Base-by-base conservation (phyloP, 441 rosid species). In the Capsella rubella region DNA sequence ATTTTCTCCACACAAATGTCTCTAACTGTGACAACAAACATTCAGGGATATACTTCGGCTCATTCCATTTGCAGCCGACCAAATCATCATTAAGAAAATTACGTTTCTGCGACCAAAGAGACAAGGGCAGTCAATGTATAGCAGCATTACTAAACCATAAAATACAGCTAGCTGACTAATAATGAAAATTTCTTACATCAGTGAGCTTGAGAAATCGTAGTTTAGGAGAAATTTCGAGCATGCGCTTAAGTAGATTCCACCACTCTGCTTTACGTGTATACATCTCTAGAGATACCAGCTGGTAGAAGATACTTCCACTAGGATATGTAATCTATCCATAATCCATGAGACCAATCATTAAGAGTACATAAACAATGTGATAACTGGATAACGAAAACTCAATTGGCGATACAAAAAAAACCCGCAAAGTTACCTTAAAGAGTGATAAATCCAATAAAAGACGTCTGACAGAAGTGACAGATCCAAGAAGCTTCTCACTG, bases 141-240 rank as follows among this genome's bases (percentile, higher is more conserved):
- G 7, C 8, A 32, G 0, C 8, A 32, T 21, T 21, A 21, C 8
- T 32, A 37, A 3, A 37, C 40, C 12, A 10, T 9, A 31, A 4
- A 31, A 31, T 31, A 31, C 14, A 43, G 47, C 15, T 13, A 13
- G 47, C 15, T 14, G 47, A 14, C 47, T 14, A 14, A 43, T 43
- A 14, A 43, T 14, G 7, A 43, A 43, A 43, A 27, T 7, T 11
- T 21, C 57, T 27, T 52, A 52, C 71, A 39, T 16, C 39, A 67
- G 10, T 43, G 35, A 67, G 28, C 37, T 67, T 35, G 28, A 67
- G 49, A 15, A 67, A 46, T 67, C 53, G 51, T 52, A 39, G 49
- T 37, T 67, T 67, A 53, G 61, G 50, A 14, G 71, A 67, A 8
- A 1, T 31, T 14, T 67, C 16, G 28, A 67, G 61, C 61, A 52